Base-by-base conservation (phyloP, 139 green algal species). In the Closterium sp. region DNA sequence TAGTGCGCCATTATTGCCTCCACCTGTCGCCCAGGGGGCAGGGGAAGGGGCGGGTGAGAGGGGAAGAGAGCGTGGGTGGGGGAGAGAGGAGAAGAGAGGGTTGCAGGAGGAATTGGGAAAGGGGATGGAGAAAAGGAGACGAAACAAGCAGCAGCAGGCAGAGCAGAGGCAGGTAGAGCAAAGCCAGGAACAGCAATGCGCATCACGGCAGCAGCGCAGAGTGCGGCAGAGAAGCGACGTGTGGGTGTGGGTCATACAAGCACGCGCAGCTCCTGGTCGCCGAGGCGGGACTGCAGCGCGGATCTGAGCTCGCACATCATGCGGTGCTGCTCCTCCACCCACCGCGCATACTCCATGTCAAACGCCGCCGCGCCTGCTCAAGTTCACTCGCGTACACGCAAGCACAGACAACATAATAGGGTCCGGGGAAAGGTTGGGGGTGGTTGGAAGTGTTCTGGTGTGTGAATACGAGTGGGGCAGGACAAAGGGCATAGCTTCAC, bases 331-430 rank as follows among this genome's bases (percentile, higher is more conserved):
- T 94, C 92, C 89, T 93, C 92, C 79, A 86, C n/a, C 91, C 91
- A 94, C n/a, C 91, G 91, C 11, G 89, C 91, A 38, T 94, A 94
- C 88, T 94, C 91, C 89, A 93, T 29, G 91, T 94, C 91, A 94
- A 93, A 93, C 73, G 89, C 89, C 32, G 89, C 92, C 0, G 89
- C 89, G 32, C 92, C 91, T 94, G 91, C n/a, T 84, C 38, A 1
- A 11, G 38, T 50, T 32, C 27, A 92, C 28, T 91, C 11, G 86
- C 31, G 50, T 9, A 17, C n/a, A 90, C 38, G 29, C n/a, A 24
- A n/a, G 11, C 29, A 90, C 38, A 7, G 1, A 84, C 38, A 90
- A 90, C 87, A 90, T 22, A 90, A 90, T 9, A 70, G 45, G 45
- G 32, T 13, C 38, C 19, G 62, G 11, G 62, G 62, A 22, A 79